Evolutionary conservation across 2,329 filamentous ascomycete genomes (phyloP), one percentile per base, ranked within the genome.

Genomic region (Monilinia vaccinii-corymbosi): DNA sequence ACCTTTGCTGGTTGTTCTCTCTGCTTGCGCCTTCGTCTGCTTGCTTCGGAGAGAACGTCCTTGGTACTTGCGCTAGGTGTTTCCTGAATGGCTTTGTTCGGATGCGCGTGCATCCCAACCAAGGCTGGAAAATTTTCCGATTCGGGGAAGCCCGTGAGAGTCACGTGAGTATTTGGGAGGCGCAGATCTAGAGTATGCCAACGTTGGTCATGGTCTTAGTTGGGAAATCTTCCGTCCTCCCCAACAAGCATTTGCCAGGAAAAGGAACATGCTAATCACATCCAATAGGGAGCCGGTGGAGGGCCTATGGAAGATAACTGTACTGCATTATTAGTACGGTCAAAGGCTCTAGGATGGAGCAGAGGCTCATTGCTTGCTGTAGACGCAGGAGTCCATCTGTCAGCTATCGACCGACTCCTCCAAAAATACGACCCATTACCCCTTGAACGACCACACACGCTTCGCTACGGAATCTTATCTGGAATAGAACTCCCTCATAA

Each of bases 311-410:
- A 99, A 79, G 86, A 91, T 73, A 94, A 92, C 72, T 88, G 28
- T 32, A 97, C 93, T 0, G 90, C 91, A 3, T 85, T 97, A 61
- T 82, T 99, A 23, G 89, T 97, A 50, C 87, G 93, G 50, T 93
- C 93, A 5, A 80, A 87, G 11, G 82, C 86, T 34, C 83, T 87
- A 56, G 82, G 85, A 63, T 99, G 94, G 94, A 78, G 81, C 52
- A 88, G 86, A 68, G 87, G 88, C 48, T 97, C 91, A 0, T 74
- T 97, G 45, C 78, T 97, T 32, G 91, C 93, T n/a, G 87, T 99
- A 56, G 94, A 99, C 76, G 92, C 91, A 11, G 94, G 94, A 51
- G 90, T 92, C 36, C 89, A 97, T 72, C 81, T 99, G 45, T 85
- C 89, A 32, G 85, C 90, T 59, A 96, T 99, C 60, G 84, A 84